Percentiles rank a stretch among this genome's conserved stretches.
Evolutionary conservation across 2,329 filamentous ascomycete genomes (phyloP).

Genomic region (Coniochaeta hoffmannii): DNA sequence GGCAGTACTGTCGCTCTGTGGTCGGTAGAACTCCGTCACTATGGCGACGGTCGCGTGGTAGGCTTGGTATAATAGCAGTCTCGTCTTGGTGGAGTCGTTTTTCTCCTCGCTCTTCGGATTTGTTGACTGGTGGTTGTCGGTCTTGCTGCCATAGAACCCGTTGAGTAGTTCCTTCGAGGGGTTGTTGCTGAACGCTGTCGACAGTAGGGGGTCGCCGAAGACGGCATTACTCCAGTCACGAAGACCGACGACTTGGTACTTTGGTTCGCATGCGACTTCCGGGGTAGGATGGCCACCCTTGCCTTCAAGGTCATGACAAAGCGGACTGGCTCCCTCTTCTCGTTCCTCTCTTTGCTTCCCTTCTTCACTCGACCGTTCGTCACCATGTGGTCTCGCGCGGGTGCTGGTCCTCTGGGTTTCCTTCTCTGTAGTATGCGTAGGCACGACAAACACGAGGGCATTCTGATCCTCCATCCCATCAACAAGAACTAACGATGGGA

Average conservation of each 20-base stretch:
- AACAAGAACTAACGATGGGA: conserved; percentile 45
- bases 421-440: not conserved
- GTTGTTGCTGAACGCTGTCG: conserved; percentile 37
- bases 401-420: too few species aligned
- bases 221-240: conserved; percentile 51
- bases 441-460: conserved; percentile 30
- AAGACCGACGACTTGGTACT: conserved; percentile 37
- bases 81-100: conserved; percentile 27
- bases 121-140: conserved; percentile 1
- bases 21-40: conserved; percentile 48
- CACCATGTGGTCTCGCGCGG: not conserved
- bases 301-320: too few species aligned
- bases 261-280: not conserved
- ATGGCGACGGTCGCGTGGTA: conserved; percentile 47
- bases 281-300: too few species aligned
- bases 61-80: conserved; percentile 49
- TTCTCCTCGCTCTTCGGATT: conserved; percentile 19
- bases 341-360: not conserved
- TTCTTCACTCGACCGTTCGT: conserved; percentile 5
- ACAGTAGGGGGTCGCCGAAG: conserved; percentile 53
- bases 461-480: conserved; percentile 44
- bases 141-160: conserved; percentile 31
- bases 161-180: conserved; percentile 36
- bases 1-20: conserved; percentile 36
- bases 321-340: too few species aligned